A percentile compares a stretch with the other conserved stretches of the same genome.
Evolutionary conservation across 2,329 filamentous ascomycete genomes (phyloP).

Genomic region (Apiospora pterosperma): DNA sequence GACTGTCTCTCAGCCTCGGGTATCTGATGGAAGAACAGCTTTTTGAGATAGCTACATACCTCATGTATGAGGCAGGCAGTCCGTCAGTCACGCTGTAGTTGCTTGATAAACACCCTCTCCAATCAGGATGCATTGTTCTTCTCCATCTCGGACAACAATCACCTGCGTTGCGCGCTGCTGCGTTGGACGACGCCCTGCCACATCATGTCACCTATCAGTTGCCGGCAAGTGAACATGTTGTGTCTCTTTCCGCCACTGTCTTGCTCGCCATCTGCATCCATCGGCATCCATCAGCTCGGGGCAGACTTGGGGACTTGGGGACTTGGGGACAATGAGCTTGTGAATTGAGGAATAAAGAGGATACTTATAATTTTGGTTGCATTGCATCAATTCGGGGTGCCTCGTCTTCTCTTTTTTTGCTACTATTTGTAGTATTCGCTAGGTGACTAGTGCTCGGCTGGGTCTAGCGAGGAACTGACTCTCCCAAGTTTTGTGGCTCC

Average conservation of each 20-base stretch:
- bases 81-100: background rate
- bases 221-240: background rate
- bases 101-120: background rate
- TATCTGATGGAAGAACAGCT: background rate
- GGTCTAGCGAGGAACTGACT: slow-evolving; percentile 1
- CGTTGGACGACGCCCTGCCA: background rate
- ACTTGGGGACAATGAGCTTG: no score
- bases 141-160: background rate
- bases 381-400: background rate
- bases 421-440: no score
- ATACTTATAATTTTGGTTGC: background rate
- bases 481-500: slow-evolving; percentile 1
- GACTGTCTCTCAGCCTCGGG: background rate
- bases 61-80: no score
- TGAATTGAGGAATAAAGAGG: background rate
- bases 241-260: no score
- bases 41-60: no score
- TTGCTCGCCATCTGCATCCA: background rate
- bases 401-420: no score
- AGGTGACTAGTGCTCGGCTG: background rate
- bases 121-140: background rate
- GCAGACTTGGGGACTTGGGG: no score
- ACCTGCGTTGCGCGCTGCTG: background rate
- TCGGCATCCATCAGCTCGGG: background rate
- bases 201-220: background rate